Evolutionary conservation across 805 yeast genomes (phyloP).

Genomic region (Kazachstania kunashirensis): DNA sequence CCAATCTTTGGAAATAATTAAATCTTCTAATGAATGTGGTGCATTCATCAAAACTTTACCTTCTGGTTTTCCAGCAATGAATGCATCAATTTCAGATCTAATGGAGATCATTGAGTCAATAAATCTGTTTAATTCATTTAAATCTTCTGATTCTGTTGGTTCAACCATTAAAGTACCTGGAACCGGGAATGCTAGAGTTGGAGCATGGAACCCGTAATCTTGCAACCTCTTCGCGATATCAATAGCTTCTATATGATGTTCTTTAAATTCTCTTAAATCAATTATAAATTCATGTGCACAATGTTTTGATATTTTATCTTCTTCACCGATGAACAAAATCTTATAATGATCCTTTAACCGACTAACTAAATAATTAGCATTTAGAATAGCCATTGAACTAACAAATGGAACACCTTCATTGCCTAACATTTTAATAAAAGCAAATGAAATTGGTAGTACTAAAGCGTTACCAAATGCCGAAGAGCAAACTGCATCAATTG

Average conservation of each 20-base stretch:
- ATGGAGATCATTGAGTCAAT: conserved; percentile 79
- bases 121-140: conserved; percentile 83
- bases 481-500: conserved; percentile 74
- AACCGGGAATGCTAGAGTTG: conserved; percentile 98
- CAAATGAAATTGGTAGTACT: conserved; percentile 85
- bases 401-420: conserved; percentile 72
- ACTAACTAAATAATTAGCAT: conserved; percentile 91
- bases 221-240: conserved; percentile 95
- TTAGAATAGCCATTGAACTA: conserved; percentile 84
- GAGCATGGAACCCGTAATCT: conserved; percentile 98
- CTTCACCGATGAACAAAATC: conserved; percentile 53
- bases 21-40: conserved; percentile 82
- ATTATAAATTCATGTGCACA: conserved; percentile 96
- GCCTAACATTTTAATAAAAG: conserved; percentile 93
- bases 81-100: conserved; percentile 68
- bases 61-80: conserved; percentile 53
- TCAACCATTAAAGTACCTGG: conserved; percentile 97
- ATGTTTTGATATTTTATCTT: conserved; percentile 41
- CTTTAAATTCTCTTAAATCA: conserved; percentile 78
- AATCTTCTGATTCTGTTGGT: conserved; percentile 92
- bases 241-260: conserved; percentile 78
- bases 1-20: conserved; percentile 67
- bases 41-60: conserved; percentile 76
- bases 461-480: conserved; percentile 96
- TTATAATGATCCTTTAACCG: conserved; percentile 61